Evolutionary conservation across 257 asterid species (phyloP).

Genomic region (Jacaranda copaia): DNA sequence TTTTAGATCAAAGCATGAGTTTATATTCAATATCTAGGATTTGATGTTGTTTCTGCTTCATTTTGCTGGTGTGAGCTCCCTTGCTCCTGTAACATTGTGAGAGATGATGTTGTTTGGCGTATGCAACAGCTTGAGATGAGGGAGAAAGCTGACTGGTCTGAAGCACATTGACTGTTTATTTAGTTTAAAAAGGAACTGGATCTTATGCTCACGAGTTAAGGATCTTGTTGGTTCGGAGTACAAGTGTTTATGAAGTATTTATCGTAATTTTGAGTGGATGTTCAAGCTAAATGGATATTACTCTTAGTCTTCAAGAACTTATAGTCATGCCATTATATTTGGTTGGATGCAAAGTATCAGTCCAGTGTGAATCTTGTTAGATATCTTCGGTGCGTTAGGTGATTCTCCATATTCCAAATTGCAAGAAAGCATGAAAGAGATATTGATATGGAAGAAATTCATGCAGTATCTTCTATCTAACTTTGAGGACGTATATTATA

Average conservation of each 20-base stretch:
- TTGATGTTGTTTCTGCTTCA: slow-evolving; percentile 20
- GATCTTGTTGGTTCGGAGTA: background rate
- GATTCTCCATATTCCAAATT: background rate
- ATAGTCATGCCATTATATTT: background rate
- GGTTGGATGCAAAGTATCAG: background rate
- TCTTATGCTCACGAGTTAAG: background rate
- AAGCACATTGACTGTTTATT: background rate
- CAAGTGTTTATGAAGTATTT: background rate
- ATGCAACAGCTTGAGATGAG: slow-evolving; percentile 3
- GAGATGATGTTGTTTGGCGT: slow-evolving; percentile 2
- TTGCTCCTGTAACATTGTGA: background rate
- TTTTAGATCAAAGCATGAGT: background rate
- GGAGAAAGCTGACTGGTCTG: background rate
- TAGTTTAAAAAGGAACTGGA: background rate
- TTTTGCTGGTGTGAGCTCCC: background rate
- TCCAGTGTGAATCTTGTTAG: background rate
- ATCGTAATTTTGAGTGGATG: background rate
- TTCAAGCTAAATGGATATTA: background rate
- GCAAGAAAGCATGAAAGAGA: background rate
- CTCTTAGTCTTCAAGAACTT: background rate
- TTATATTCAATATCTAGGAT: background rate
- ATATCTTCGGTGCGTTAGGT: slow-evolving; percentile 4
- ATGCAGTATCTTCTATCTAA: too few relatives aligned
- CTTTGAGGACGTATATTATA: too few relatives aligned
- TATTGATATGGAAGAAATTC: too few relatives aligned